Base-by-base conservation (phyloP, 306 rosid species). In the Myrica gale region DNA sequence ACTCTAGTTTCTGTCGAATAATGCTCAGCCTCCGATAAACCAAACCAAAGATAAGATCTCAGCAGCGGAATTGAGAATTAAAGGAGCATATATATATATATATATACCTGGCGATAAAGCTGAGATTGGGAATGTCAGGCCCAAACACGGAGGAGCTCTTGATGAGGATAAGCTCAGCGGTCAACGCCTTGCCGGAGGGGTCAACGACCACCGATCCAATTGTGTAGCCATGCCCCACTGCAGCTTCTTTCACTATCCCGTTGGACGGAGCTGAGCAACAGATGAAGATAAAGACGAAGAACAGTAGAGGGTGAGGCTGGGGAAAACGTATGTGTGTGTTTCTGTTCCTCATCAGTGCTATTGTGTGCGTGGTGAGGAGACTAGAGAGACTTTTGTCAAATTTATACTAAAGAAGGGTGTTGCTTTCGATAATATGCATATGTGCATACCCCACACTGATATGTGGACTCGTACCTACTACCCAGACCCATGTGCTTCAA, bases 121-220 rank as follows among this genome's bases (percentile, higher is more conserved):
- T 76, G 85, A 91, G 96, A 23, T 32, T 75, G 37, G 74, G 83
- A 65, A 93, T 76, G 68, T 93, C 98, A 39, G 90, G 85, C 52
- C 98, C 98, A 13, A 66, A 89, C 21, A 85, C 72, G 17, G 88
- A 60, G 47, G 97, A 86, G 12, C 80, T 9, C 1, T 88, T 78
- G 85, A 86, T 80, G 74, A 94, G 89, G 43, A 43, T 69, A 80
- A 94, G 97, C 81, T 74, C 20, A n/a, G 96, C 93, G 17, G 82
- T 82, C 69, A 91, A 74, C 15, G 87, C 72, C 37, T 81, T 61
- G 0, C 74, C 65, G 0, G 84, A 60, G 16, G 75, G 60, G 51
- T 79, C 70, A 21, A 19, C 57, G 41, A 7, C 32, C 9, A 79
- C 83, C 4, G 85, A 84, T 37, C 55, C 50, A 62, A 94, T 57